Evolutionary conservation across 352 stramenopile genomes (phyloP), one percentile per base, ranked within the genome.

Genomic region (Phytophthora palmivora): DNA sequence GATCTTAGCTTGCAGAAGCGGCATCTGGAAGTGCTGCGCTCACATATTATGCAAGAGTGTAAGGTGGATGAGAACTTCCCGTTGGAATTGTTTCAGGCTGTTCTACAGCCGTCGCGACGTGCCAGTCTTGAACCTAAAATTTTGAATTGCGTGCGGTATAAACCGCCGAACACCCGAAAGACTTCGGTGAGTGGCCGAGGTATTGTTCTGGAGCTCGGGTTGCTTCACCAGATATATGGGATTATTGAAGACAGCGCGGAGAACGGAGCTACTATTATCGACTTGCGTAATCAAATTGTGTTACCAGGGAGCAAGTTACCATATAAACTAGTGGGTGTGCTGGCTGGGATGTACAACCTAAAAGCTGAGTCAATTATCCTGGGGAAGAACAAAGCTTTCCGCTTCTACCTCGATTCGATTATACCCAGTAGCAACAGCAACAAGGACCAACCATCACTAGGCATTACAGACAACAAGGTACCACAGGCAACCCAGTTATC

Each of bases 361-460:
- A 78, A 80, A 49, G 85, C 83, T 6, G 82, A 92, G 56, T 78
- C 78, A 24, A 83, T 92, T 53, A 90, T 94, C 26, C 38, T 91
- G 50, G 83, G 85, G 18, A 94, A 94, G 58, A 92, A 92, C 61
- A 90, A 91, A 43, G 85, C 82, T 37, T 94, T 91, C 26, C 78
- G 82, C 28, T 47, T 94, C 15, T 94, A 87, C 30, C 52, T 86
- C 10, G 57, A 79, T 38, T 67, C 73, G 36, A 61, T 71, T 55
- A 44, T 54, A 21, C 69, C 64, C 21, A 51, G 21, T 21, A 37
- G 7, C 39, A 61, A 4, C 18, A 55, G 4, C 33, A 44, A 47
- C 37, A 71, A 71, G 21, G 33, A 30, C 8, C 10, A 37, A 22
- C 16, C 34, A 44, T 32, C 36, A 56, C 3, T 51, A n/a, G 33